Percentiles rank a stretch among this genome's conserved stretches.
Evolutionary conservation across 805 yeast genomes (phyloP).

Genomic region (Ogataea pignaliae): DNA sequence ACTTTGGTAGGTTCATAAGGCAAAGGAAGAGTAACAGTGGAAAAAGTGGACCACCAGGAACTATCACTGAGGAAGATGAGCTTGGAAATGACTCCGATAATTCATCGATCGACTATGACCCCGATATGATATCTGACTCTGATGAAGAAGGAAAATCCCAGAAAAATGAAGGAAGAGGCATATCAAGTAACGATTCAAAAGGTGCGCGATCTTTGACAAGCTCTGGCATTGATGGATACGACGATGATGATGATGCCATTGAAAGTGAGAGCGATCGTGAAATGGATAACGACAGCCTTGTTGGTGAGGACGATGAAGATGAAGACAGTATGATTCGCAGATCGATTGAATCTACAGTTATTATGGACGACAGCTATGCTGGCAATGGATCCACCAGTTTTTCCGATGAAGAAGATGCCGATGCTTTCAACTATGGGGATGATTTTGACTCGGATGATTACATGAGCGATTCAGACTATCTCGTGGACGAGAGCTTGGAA

Average conservation of each 20-base stretch:
- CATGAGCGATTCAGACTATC: slow-evolving; percentile 22
- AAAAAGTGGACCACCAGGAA: background rate
- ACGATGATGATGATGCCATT: slow-evolving; percentile 1
- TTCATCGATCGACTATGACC: slow-evolving; percentile 2
- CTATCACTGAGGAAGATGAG: slow-evolving; percentile 6
- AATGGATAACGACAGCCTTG: slow-evolving; percentile 4
- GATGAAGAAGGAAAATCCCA: background rate
- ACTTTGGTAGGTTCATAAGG: slow-evolving; percentile 8
- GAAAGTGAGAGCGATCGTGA: slow-evolving; percentile 4
- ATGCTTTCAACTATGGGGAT: slow-evolving; percentile 6
- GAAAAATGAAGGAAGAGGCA: background rate
- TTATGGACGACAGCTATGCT: slow-evolving; percentile 23
- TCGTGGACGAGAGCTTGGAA: slow-evolving; percentile 16
- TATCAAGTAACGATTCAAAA: background rate
- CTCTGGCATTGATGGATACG: background rate
- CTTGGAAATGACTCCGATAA: slow-evolving; percentile 7
- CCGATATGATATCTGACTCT: background rate
- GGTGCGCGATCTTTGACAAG: background rate
- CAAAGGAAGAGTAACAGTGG: slow-evolving; percentile 1
- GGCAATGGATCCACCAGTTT: slow-evolving; percentile 9
- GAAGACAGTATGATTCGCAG: slow-evolving; percentile 10
- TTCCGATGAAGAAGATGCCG: slow-evolving; percentile 8
- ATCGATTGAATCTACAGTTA: slow-evolving; percentile 22
- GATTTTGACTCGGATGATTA: slow-evolving; percentile 27
- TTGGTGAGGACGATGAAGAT: slow-evolving; percentile 12